Evolutionary conservation across 2,329 filamentous ascomycete genomes (phyloP).

Genomic region (Colletotrichum noveboracense): DNA sequence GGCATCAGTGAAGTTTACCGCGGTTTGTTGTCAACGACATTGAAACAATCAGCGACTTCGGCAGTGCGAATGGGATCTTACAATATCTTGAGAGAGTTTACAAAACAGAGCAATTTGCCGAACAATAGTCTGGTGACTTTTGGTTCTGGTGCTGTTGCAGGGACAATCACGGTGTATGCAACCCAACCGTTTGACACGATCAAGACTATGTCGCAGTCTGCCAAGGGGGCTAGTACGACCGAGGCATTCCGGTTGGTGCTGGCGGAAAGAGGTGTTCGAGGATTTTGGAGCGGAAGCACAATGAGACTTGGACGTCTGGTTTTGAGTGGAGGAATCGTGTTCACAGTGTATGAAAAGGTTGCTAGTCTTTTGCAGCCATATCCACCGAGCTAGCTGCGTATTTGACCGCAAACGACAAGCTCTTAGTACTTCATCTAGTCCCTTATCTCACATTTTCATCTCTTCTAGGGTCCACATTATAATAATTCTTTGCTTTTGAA

Average conservation of each 20-base stretch:
- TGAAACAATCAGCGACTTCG: slow-evolving; percentile 54
- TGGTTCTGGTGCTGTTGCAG: slow-evolving; percentile 65
- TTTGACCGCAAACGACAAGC: fast-evolving
- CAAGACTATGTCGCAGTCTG: slow-evolving; percentile 68
- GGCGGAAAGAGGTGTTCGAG: slow-evolving; percentile 61
- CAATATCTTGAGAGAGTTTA: slow-evolving; percentile 46
- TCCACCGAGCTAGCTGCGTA: background rate
- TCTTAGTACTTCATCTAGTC: background rate
- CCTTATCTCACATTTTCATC: background rate
- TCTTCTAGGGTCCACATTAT: background rate
- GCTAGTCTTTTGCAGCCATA: slow-evolving; percentile 44
- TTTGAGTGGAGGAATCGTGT: slow-evolving; percentile 70
- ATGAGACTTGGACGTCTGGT: slow-evolving; percentile 71
- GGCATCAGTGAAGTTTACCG: slow-evolving; percentile 48
- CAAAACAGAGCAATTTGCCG: slow-evolving; percentile 21
- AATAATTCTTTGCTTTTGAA: fast-evolving
- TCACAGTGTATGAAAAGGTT: slow-evolving; percentile 66
- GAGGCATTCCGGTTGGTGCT: slow-evolving; percentile 62
- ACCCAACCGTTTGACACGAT: slow-evolving; percentile 69
- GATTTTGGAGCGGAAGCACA: slow-evolving; percentile 71
- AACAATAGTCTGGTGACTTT: slow-evolving; percentile 53
- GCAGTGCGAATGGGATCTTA: slow-evolving; percentile 54
- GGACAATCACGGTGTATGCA: slow-evolving; percentile 62
- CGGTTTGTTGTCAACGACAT: slow-evolving; percentile 47
- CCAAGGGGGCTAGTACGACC: slow-evolving; percentile 58